phyloP scores from a whole-genome alignment of 768 basidiomycete species.

The Collybia sordida region DNA sequence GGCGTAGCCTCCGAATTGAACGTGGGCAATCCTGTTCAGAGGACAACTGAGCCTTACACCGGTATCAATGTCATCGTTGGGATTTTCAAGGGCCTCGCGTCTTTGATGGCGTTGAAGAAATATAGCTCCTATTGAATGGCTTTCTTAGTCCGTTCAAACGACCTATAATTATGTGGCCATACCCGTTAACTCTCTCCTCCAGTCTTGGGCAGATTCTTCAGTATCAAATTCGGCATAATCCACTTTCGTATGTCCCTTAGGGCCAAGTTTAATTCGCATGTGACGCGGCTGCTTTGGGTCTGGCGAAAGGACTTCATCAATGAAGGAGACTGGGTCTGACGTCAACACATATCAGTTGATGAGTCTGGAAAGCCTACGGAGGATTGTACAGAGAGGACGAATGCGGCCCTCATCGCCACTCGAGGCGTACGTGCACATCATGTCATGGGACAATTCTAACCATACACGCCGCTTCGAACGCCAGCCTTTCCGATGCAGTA shows the following conservation, averaged over 20 bases:
- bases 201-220: slow-evolving; percentile 48
- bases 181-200: slow-evolving; percentile 50
- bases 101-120: slow-evolving; percentile 46
- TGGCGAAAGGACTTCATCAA: slow-evolving; percentile 41
- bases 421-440: slow-evolving; percentile 57
- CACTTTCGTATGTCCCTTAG: slow-evolving; percentile 18
- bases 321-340: slow-evolving; percentile 41
- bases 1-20: slow-evolving; percentile 19
- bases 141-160: not conserved
- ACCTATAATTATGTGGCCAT: slow-evolving; percentile 1
- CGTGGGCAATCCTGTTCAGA: slow-evolving; percentile 32
- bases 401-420: slow-evolving; percentile 53
- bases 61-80: slow-evolving; percentile 25
- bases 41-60: slow-evolving; percentile 50
- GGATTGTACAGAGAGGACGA: slow-evolving; percentile 49
- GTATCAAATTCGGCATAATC: slow-evolving; percentile 55
- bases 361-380: slow-evolving; percentile 37
- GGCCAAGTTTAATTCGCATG: slow-evolving; percentile 36
- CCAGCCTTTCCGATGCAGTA: slow-evolving; percentile 43
- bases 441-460: slow-evolving; percentile 62
- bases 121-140: slow-evolving; percentile 33
- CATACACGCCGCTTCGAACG: slow-evolving; percentile 51
- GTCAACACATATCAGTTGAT: not conserved
- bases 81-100: slow-evolving; percentile 27
- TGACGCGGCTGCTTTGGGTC: slow-evolving; percentile 45